These are phyloP conservation scores for Flaveria trinervia DNA, from an alignment of 129 eudicot species.

Conservation along the genomic window DNA sequence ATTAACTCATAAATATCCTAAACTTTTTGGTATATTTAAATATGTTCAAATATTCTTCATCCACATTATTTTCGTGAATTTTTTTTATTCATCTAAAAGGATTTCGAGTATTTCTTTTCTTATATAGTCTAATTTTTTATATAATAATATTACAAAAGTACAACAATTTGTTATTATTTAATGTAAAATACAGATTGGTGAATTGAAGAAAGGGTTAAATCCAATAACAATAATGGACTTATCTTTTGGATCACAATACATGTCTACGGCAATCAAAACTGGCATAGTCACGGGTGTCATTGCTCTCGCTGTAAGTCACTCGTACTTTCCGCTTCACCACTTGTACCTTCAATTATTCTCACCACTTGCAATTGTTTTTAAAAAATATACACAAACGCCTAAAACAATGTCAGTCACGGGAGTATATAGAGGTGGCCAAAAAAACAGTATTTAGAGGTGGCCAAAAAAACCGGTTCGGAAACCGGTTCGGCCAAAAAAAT, in stretches of 20 bases:
- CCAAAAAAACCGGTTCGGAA: no score
- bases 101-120: no score
- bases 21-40: background rate
- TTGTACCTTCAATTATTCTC: constrained; percentile 34
- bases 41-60: background rate
- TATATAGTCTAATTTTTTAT: no score
- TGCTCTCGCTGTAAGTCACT: constrained; percentile 77
- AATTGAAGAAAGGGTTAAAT: constrained; percentile 87
- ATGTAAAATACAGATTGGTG: constrained; percentile 58
- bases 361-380: constrained; percentile 28
- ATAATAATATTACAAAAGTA: background rate
- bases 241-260: constrained; percentile 61
- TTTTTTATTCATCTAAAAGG: no score
- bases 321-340: constrained; percentile 24
- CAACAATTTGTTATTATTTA: background rate
- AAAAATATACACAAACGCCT: constrained; percentile 14
- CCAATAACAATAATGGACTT: constrained; percentile 77
- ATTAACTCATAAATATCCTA: background rate
- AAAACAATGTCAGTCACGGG: constrained; percentile 31
- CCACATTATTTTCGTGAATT: background rate
- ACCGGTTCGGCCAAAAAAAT: no score
- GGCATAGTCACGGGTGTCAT: constrained; percentile 97
- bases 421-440: no score
- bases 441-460: no score
- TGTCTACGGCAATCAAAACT: constrained; percentile 73